Base-by-base conservation (phyloP, 192 early-diverging fungal genomes). In the Coemansia umbellata region DNA sequence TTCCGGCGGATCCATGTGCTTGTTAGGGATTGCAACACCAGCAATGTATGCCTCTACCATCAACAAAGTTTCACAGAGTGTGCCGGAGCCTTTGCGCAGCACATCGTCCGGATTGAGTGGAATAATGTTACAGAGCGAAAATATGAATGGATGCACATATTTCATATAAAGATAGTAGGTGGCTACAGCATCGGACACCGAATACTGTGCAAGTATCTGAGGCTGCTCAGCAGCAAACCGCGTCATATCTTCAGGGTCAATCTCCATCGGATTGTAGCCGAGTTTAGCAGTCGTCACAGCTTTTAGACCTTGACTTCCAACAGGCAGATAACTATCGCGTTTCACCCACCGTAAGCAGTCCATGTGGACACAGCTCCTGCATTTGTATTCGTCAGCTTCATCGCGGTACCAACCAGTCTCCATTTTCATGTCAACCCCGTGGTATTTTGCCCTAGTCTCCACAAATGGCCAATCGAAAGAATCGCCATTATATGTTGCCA, bases 101-200 rank as follows among this genome's bases (percentile, higher is more conserved):
- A 99, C 93, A 45, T 99, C 97, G 69, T 99, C 97, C 0, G 94
- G 93, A 36, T 90, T 89, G 63, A 97, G 85, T 0, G 97, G 97
- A 60, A 99, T 97, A 60, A 99, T 95, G 59, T 95, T 99, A 79
- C 97, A 97, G 18, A 99, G 83, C n/a, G 97, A 99, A 59, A 97
- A 99, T 33, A 95, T 92, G 58, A 99, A 99, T 23, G 94, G 95
- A 66, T 99, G 89, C 23, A 99, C 93, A 69, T 99, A 96, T 71
- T 97, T 96, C 94, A 97, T 99, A 60, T 97, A 99, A 8, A 99
- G 72, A 47, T 99, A 99, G 66, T 97, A 99, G 1, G 97, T 99
- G 0, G 97, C 97, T 8, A 99, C 97, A 1, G 97, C 97, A 78
- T 99, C 97, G 21, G 97, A 99, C 27, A 99, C 97, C 8, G 95